These are phyloP conservation scores for Alternaria panax DNA, from an alignment of 2,329 filamentous ascomycete genomes.

Conservation along the genomic window DNA sequence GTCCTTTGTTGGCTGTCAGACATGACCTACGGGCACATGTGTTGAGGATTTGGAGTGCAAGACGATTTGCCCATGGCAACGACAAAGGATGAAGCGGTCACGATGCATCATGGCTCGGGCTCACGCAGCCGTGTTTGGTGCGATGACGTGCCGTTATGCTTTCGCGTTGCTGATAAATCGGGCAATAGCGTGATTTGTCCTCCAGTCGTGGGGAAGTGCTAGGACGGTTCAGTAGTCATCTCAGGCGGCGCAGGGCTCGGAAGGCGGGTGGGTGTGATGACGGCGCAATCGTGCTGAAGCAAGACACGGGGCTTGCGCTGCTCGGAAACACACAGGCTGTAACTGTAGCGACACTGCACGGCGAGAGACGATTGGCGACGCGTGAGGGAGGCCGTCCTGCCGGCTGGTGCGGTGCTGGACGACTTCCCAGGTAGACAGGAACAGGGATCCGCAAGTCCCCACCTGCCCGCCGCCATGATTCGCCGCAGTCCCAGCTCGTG, in stretches of 20 bases:
- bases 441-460: constrained; percentile 17
- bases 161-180: constrained; percentile 42
- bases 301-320: neutral
- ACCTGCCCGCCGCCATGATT: constrained; percentile 30
- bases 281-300: neutral
- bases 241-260: constrained; percentile 1
- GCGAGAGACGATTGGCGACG: neutral
- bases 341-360: neutral
- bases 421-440: constrained; percentile 3
- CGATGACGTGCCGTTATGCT: constrained; percentile 24
- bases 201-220: constrained; percentile 26
- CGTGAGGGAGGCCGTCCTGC: neutral
- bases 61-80: neutral
- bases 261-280: neutral
- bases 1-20: neutral
- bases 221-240: neutral
- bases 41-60: neutral
- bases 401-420: constrained; percentile 2
- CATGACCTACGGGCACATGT: neutral
- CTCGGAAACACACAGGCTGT: constrained; percentile 1
- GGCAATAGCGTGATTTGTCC: constrained; percentile 7
- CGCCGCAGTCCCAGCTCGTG: constrained; percentile 28
- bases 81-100: neutral
- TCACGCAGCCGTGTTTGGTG: constrained; percentile 1
- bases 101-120: neutral